phyloP scores from a whole-genome alignment of 345 rosid genomes.

The Melaleuca alternifolia region DNA sequence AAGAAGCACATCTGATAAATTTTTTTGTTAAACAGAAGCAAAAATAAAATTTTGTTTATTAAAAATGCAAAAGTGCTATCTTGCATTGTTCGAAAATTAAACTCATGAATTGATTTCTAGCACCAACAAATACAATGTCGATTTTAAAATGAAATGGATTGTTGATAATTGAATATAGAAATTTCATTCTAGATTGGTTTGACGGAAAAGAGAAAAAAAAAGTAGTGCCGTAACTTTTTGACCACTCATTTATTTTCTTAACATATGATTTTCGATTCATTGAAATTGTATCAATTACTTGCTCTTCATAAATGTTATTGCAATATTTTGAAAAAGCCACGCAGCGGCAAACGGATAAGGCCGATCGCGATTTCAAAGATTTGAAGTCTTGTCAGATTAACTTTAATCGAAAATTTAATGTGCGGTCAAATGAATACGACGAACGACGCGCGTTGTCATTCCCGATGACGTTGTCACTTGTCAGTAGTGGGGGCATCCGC shows the following conservation, averaged over 20 bases:
- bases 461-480: no score
- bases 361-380: no score
- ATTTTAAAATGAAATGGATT: neutral
- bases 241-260: neutral
- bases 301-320: rapidly evolving
- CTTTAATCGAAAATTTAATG: no score
- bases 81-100: neutral
- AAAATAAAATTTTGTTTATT: no score
- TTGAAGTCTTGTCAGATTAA: no score
- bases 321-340: neutral
- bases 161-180: neutral
- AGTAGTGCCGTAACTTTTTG: neutral
- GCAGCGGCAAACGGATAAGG: rapidly evolving
- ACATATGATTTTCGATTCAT: neutral
- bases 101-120: neutral
- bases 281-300: neutral
- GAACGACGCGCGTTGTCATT: no score
- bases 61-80: no score
- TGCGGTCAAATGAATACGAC: neutral
- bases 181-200: neutral
- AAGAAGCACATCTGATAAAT: neutral
- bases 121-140: neutral
- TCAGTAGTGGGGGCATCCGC: neutral
- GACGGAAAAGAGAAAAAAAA: neutral
- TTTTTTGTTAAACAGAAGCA: neutral